Percentiles rank a stretch among this genome's conserved stretches.
phyloP scores from a whole-genome alignment of 345 rosid genomes.

The Atalantia buxifolia region DNA sequence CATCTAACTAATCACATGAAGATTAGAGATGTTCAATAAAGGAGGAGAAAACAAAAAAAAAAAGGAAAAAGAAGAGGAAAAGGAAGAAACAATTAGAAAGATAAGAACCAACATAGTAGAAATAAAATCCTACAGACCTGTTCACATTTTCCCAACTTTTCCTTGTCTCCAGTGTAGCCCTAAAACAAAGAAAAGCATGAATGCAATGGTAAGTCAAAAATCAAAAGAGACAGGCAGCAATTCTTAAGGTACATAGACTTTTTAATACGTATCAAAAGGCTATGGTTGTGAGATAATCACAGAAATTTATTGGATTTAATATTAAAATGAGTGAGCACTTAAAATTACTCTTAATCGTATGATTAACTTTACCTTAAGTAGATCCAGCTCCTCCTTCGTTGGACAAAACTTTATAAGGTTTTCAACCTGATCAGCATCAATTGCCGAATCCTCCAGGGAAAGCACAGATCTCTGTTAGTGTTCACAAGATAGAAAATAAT shows the following conservation, averaged over 20 bases:
- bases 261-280: not conserved
- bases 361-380: slow-evolving; percentile 56
- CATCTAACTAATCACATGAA: no score
- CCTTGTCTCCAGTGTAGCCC: slow-evolving; percentile 85
- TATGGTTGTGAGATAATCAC: not conserved
- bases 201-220: not conserved
- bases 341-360: not conserved
- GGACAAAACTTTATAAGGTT: slow-evolving; percentile 89
- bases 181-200: slow-evolving; percentile 28
- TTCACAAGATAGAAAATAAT: slow-evolving; percentile 14
- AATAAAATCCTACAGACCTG: slow-evolving; percentile 42
- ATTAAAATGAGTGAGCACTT: not conserved
- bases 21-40: not conserved
- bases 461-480: slow-evolving; percentile 67
- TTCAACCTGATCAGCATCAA: slow-evolving; percentile 88
- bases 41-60: not conserved
- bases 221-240: slow-evolving; percentile 6
- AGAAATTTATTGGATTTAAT: slow-evolving; percentile 1
- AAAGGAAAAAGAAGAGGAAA: not conserved
- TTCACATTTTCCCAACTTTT: slow-evolving; percentile 90
- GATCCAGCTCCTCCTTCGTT: slow-evolving; percentile 91
- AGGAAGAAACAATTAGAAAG: not conserved
- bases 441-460: slow-evolving; percentile 70
- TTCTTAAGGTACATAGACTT: slow-evolving; percentile 8
- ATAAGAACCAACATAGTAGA: not conserved